These are phyloP conservation scores for Colletotrichum coccodes DNA, from an alignment of 2,329 filamentous ascomycete species.

Conservation along the genomic window DNA sequence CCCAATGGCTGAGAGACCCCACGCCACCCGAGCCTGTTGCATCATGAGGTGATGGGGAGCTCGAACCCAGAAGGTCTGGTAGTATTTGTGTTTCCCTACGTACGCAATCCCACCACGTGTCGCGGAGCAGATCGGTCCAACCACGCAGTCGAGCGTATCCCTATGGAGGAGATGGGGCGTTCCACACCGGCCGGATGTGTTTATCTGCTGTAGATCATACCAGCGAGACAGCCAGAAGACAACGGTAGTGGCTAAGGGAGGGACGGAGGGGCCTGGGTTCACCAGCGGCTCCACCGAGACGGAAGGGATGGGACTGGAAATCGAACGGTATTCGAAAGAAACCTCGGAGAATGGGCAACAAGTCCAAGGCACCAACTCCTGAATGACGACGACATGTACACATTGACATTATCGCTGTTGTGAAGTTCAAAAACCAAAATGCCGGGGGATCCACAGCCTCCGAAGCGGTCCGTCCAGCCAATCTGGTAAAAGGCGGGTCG, in stretches of 20 bases:
- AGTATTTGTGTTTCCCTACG: conserved; percentile 1
- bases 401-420: neutral
- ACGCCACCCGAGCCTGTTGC: neutral
- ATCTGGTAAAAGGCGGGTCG: neutral
- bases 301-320: too few species aligned
- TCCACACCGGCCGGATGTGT: too few species aligned
- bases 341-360: too few species aligned
- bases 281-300: too few species aligned
- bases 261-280: too few species aligned
- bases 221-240: too few species aligned
- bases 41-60: conserved; percentile 1
- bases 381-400: neutral
- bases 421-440: neutral
- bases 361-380: neutral
- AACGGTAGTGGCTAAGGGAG: too few species aligned
- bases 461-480: neutral
- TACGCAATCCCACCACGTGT: neutral
- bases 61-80: neutral
- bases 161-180: too few species aligned
- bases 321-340: too few species aligned
- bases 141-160: too few species aligned
- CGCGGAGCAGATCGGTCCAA: too few species aligned
- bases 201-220: too few species aligned
- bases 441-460: neutral
- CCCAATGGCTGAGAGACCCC: neutral